Evolutionary conservation across 768 basidiomycete species (phyloP).

Genomic region (Termitomyces sp.): DNA sequence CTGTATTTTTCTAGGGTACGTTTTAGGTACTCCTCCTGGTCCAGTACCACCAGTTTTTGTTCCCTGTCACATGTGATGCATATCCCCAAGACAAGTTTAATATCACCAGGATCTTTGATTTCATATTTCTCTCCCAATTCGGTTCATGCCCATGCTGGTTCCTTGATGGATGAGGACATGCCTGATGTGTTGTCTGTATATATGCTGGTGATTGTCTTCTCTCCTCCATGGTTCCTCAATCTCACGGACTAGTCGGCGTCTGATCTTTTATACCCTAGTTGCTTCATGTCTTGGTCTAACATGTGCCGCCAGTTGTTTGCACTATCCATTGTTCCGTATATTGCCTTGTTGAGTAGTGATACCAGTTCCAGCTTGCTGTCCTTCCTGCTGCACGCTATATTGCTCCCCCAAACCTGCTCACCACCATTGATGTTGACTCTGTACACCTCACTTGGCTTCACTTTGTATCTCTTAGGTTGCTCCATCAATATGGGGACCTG

Average conservation of each 20-base stretch:
- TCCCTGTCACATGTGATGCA: neutral
- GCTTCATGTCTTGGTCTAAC: neutral
- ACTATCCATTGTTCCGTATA: neutral
- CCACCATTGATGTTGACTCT: neutral
- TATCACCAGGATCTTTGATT: neutral
- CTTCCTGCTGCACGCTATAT: neutral
- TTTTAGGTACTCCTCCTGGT: neutral
- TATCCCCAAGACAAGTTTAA: neutral
- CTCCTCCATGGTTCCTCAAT: neutral
- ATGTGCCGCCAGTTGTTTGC: neutral
- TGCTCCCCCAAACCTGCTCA: neutral
- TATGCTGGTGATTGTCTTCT: conserved; percentile 12
- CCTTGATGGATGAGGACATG: neutral
- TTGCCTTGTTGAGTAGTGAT: neutral
- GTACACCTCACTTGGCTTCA: neutral
- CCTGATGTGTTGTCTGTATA: neutral
- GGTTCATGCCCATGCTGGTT: neutral
- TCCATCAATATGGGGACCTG: neutral
- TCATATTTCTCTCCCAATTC: neutral
- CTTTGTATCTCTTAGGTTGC: neutral
- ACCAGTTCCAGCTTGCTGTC: neutral
- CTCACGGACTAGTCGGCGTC: conserved; percentile 16
- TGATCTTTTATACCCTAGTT: neutral
- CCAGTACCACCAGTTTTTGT: neutral
- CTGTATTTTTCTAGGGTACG: neutral